These are phyloP conservation scores for Chalciporus piperatus DNA, from an alignment of 768 basidiomycete species.

Conservation along the genomic window DNA sequence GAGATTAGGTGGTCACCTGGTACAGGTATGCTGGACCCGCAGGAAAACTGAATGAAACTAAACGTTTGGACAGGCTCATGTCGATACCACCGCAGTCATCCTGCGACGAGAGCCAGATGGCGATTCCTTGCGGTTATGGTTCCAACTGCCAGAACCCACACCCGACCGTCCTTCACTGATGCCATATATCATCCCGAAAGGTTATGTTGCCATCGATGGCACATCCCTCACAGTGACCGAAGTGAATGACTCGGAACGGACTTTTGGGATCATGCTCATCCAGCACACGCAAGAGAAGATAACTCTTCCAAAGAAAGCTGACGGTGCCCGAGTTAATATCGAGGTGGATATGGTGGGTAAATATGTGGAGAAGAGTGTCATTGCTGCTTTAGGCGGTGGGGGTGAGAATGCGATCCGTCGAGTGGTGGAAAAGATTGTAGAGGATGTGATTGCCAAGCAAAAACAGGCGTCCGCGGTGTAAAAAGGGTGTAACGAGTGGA, in stretches of 20 bases:
- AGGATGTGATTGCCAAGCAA: slow-evolving; percentile 47
- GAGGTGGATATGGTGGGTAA: slow-evolving; percentile 96
- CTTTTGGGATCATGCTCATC: slow-evolving; percentile 93
- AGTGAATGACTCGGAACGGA: slow-evolving; percentile 59
- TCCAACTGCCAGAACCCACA: slow-evolving; percentile 68
- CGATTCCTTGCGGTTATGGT: slow-evolving; percentile 82
- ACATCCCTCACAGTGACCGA: slow-evolving; percentile 87
- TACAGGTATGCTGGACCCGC: slow-evolving; percentile 63
- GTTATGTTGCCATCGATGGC: slow-evolving; percentile 93
- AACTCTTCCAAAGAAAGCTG: slow-evolving; percentile 67
- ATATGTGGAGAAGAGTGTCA: slow-evolving; percentile 83
- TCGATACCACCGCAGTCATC: slow-evolving; percentile 85
- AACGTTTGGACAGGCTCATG: slow-evolving; percentile 67
- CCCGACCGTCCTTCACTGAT: slow-evolving; percentile 60
- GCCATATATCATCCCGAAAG: slow-evolving; percentile 87
- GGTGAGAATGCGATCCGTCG: slow-evolving; percentile 46
- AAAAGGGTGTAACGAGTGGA: background rate
- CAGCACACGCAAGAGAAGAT: slow-evolving; percentile 90
- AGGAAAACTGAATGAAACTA: background rate
- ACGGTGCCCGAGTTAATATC: slow-evolving; percentile 86
- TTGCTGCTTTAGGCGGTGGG: slow-evolving; percentile 58
- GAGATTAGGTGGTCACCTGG: slow-evolving; percentile 95
- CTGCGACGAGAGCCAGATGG: slow-evolving; percentile 68
- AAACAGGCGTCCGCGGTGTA: slow-evolving; percentile 14
- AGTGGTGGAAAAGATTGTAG: slow-evolving; percentile 58